Percentiles rank a stretch among this genome's conserved stretches.
These are phyloP conservation scores for Pseudomonodictys pantanalensis DNA, from an alignment of 495 filamentous ascomycete genomes.

Conservation along the genomic window DNA sequence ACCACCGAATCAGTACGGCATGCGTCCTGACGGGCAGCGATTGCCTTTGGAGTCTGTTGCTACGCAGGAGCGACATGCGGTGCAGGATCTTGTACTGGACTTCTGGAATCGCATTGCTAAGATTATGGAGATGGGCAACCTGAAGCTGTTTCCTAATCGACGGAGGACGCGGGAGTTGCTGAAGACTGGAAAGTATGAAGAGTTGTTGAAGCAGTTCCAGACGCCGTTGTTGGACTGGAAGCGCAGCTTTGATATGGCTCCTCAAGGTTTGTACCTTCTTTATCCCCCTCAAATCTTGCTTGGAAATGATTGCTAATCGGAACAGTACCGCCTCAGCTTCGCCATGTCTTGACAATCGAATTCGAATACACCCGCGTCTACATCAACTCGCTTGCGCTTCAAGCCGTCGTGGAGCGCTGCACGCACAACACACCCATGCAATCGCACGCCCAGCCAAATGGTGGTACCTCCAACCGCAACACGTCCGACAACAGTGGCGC, in stretches of 20 bases:
- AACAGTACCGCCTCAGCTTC: constrained; percentile 69
- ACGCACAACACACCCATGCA: constrained; percentile 55
- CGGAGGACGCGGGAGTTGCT: constrained; percentile 84
- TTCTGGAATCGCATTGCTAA: constrained; percentile 89
- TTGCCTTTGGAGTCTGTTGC: constrained; percentile 28
- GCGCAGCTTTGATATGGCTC: constrained; percentile 63
- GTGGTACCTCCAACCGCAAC: constrained; percentile 1
- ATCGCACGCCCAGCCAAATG: constrained; percentile 31
- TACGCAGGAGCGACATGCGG: constrained; percentile 43
- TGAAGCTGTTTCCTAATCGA: constrained; percentile 76
- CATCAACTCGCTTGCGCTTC: constrained; percentile 86
- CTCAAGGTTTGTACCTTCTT: constrained; percentile 25
- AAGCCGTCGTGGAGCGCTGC: constrained; percentile 92
- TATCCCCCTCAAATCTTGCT: constrained; percentile 47
- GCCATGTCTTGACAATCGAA: constrained; percentile 78
- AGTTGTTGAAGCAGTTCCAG: constrained; percentile 74
- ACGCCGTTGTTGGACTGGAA: constrained; percentile 73
- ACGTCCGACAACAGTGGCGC: constrained; percentile 40
- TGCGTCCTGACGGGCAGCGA: constrained; percentile 47
- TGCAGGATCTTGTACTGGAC: constrained; percentile 77
- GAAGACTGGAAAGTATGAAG: constrained; percentile 74
- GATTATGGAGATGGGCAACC: constrained; percentile 83
- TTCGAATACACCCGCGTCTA: constrained; percentile 57
- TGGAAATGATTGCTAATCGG: constrained; percentile 33
- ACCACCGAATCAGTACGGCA: constrained; percentile 13